Evolutionary conservation across 1,284 basidiomycete genomes (phyloP).

Genomic region (Thelephora terrestris): DNA sequence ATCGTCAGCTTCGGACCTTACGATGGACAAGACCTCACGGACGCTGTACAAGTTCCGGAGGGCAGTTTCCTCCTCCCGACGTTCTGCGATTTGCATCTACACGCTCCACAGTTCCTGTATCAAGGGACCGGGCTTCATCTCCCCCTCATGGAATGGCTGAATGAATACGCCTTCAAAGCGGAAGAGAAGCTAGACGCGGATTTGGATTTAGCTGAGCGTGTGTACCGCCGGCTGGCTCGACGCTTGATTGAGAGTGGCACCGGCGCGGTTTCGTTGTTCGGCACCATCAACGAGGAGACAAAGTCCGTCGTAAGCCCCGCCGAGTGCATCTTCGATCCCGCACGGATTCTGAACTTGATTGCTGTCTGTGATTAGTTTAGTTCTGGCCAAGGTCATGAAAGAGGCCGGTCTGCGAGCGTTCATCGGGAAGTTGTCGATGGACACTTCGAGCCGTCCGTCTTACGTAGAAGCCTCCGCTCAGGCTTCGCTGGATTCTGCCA

Average conservation of each 20-base stretch:
- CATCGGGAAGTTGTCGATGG: slow-evolving; percentile 82
- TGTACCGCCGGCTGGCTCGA: slow-evolving; percentile 56
- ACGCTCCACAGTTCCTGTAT: slow-evolving; percentile 81
- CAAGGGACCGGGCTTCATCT: slow-evolving; percentile 78
- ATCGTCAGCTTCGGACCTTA: slow-evolving; percentile 42
- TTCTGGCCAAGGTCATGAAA: slow-evolving; percentile 66
- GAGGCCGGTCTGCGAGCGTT: slow-evolving; percentile 64
- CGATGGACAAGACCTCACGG: slow-evolving; percentile 22
- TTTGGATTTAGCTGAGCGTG: slow-evolving; percentile 44
- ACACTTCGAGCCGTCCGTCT: slow-evolving; percentile 58
- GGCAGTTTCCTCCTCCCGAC: slow-evolving; percentile 66
- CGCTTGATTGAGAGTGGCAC: slow-evolving; percentile 65
- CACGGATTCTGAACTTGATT: not conserved
- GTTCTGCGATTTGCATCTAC: slow-evolving; percentile 75
- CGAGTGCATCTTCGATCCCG: not conserved
- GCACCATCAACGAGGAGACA: slow-evolving; percentile 69
- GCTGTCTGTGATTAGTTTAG: slow-evolving; percentile 39
- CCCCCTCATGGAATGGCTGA: slow-evolving; percentile 76
- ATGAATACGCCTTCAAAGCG: slow-evolving; percentile 68
- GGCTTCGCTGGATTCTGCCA: slow-evolving; percentile 39
- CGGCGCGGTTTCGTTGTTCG: slow-evolving; percentile 67
- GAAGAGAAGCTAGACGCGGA: slow-evolving; percentile 66
- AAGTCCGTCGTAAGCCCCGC: slow-evolving; percentile 44
- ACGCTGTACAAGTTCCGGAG: slow-evolving; percentile 26
- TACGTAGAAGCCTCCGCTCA: slow-evolving; percentile 56